Evolutionary conservation across 495 filamentous ascomycete species (phyloP).

Genomic region (Hyaloscypha bicolor): DNA sequence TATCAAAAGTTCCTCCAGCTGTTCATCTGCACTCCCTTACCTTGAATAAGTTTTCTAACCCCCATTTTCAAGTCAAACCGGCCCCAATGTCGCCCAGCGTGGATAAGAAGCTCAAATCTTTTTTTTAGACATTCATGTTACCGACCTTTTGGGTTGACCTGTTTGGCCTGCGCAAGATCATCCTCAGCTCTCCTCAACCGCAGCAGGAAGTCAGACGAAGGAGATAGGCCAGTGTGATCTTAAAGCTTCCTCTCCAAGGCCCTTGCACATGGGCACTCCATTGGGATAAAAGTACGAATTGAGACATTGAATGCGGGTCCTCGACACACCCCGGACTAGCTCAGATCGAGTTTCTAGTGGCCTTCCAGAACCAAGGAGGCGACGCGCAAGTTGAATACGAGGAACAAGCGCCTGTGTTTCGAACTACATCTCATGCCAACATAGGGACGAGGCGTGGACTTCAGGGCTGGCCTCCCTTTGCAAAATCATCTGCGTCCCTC

Average conservation of each 20-base stretch:
- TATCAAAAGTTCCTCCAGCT: not conserved
- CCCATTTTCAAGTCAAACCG: not conserved
- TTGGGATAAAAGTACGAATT: not conserved
- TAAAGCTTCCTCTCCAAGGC: not conserved
- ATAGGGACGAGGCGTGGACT: not conserved
- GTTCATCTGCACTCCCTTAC: not conserved
- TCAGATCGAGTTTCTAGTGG: slow-evolving; percentile 13
- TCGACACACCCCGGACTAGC: slow-evolving; percentile 2
- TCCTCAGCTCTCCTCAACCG: not conserved
- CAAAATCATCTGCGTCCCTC: not conserved
- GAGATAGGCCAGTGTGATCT: not conserved
- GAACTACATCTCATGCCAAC: not conserved
- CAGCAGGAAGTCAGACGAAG: not conserved
- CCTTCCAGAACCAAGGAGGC: slow-evolving; percentile 7
- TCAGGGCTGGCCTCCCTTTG: not conserved
- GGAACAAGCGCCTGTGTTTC: slow-evolving; percentile 6
- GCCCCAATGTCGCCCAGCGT: not conserved
- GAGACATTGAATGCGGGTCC: slow-evolving; percentile 3
- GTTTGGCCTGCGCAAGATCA: not conserved
- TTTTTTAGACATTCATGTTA: not conserved
- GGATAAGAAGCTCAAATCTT: not conserved
- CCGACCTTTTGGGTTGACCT: not conserved
- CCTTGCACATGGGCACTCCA: not conserved
- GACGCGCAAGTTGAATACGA: slow-evolving; percentile 17
- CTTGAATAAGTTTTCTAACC: not conserved